These are phyloP conservation scores for Limonium bicolor DNA, from an alignment of 148 eudicot genomes.

Conservation along the genomic window DNA sequence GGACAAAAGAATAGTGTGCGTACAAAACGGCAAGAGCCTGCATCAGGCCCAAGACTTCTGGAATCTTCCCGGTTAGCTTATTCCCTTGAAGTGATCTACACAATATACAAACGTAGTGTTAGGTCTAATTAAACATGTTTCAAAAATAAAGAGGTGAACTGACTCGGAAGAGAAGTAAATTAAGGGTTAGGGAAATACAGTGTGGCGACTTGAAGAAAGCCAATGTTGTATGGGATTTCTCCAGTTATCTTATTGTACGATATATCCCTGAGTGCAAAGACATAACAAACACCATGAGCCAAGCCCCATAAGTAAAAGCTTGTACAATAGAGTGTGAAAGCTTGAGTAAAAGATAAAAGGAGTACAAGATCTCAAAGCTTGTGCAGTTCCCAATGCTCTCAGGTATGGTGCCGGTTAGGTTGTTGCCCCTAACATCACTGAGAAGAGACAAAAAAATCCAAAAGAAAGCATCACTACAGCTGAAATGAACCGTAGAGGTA, in stretches of 20 bases:
- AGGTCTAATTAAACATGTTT: too few species aligned
- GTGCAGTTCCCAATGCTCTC: slow-evolving; percentile 64
- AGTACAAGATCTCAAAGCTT: slow-evolving; percentile 64
- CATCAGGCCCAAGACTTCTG: slow-evolving; percentile 64
- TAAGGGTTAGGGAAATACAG: slow-evolving; percentile 19
- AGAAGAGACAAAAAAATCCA: neutral
- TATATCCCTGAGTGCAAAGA: slow-evolving; percentile 30
- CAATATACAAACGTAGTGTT: too few species aligned
- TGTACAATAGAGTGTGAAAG: slow-evolving; percentile 3
- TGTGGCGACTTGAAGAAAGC: slow-evolving; percentile 68
- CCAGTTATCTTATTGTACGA: slow-evolving; percentile 60
- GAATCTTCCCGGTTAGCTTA: slow-evolving; percentile 44
- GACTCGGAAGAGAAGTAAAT: neutral
- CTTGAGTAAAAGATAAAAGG: too few species aligned
- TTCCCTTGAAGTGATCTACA: slow-evolving; percentile 59
- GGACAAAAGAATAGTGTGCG: slow-evolving; percentile 3
- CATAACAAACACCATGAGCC: neutral
- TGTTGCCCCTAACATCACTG: slow-evolving; percentile 56
- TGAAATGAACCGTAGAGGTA: neutral
- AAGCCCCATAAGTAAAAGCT: neutral
- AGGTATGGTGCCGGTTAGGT: slow-evolving; percentile 54
- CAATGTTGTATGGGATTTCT: slow-evolving; percentile 63
- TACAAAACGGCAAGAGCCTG: slow-evolving; percentile 75
- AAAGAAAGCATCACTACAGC: neutral
- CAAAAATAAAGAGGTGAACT: too few species aligned